Base-by-base conservation (phyloP, 139 green algal species). In the Picochlorum sp. region DNA sequence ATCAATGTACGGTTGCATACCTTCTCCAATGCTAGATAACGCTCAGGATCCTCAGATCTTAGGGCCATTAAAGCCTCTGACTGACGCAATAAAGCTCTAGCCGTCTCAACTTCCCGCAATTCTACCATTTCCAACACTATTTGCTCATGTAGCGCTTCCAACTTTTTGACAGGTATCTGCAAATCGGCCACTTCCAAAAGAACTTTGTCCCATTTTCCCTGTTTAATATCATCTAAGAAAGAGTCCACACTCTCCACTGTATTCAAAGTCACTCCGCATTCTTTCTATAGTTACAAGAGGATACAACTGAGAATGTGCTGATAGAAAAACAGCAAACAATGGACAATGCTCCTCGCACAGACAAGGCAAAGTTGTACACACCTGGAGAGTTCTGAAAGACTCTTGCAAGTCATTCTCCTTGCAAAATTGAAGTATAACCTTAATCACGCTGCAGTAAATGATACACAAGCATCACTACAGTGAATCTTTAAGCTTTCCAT, bases 401-500 rank as follows among this genome's bases (percentile, higher is more conserved):
- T 95, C 81, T 6, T 72, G 62, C 7, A 98, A 70, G 8, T 78
- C 80, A 68, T 97, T 94, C 74, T 98, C 92, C 58, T 96, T 95
- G 80, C 88, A 96, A 58, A 98, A 98, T 65, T 98, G 92, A 4
- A 98, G 74, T 21, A 98, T 91, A 65, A 97, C 86, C 59, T 93
- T 95, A 79, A 96, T 95, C n/a, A 96, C 85, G 81, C 89, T 96
- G 79, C 75, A 74, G 2, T 26, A 18, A 14, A 21, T 20, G 37
- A 65, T 57, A 56, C 8, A n/a, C 34, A 13, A 13, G 8, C 7
- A 41, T 41, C 34, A 55, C 21, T 18, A 47, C 47, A 67, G 47
- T 60, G 44, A 63, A 57, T 28, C 14, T 30, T n/a, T 20, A 38
- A 18, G 57, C 7, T 57, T 20, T 62, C 6, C 7, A n/a, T 28